Base-by-base conservation (phyloP, 2,329 filamentous ascomycete species). In the Monosporascus sp. region DNA sequence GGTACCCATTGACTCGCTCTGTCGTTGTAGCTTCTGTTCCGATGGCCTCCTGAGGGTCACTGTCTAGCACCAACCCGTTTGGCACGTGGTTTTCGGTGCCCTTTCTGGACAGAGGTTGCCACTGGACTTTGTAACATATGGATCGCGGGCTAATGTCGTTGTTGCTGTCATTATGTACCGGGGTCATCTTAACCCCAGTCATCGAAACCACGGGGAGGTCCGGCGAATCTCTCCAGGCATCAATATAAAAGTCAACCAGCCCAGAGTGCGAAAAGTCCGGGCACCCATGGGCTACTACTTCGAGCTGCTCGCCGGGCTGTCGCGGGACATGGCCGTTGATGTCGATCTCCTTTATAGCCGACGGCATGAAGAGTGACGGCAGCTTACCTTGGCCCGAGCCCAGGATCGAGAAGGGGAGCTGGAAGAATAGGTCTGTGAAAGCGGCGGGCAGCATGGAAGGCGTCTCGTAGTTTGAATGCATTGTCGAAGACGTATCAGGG, bases 311-410 rank as follows among this genome's bases (percentile, higher is more conserved):
- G 58, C 38, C 59, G 63, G 5, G 58, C 55, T 0, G 67, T 37
- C 7, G 55, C 4, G 65, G 61, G 35, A 71, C 59, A 0, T 62
- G 58, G 11, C 56, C 61, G 0, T 70, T 71, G 16, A 77, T 65
- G 0, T 66, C 71, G 40, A 76, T 65, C 7, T 64, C 67, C 7
- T 71, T 65, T 0, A 76, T 61, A 0, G 73, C 72, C 0, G 71
- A 75, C 1, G 74, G 73, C 26, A 78, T 63, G 55, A 76, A 77
- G 16, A 77, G 62, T 1, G 67, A 68, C 35, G 70, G 64, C 11
- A 72, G 52, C 2, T 53, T 52, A 3, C 64, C 60, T 20, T 60
- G 60, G 2, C 67, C 64, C 2, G 64, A 65, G 9, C 64, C 63
- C 0, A 70, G 60, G 26, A 74, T 63, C 1, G 71, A 71, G 71